Percentiles rank a stretch among this genome's conserved stretches.
These are phyloP conservation scores for Zymoseptoria ardabiliae DNA, from an alignment of 2,329 filamentous ascomycete species.

Conservation along the genomic window DNA sequence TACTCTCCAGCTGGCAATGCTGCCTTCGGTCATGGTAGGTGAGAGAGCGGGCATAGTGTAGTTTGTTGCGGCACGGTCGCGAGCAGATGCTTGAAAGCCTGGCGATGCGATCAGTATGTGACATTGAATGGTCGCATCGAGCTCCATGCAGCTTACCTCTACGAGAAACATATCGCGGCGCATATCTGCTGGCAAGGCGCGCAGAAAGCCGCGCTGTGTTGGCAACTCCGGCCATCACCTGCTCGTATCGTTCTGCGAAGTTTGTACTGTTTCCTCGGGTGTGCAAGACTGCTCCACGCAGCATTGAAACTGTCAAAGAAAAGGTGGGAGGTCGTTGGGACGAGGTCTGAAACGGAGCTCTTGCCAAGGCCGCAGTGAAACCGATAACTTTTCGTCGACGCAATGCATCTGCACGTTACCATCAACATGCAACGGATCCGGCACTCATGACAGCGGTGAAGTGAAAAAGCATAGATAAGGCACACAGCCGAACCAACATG, in stretches of 20 bases:
- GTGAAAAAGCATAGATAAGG: background rate
- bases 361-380: background rate
- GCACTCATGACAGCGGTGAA: background rate
- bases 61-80: conserved; percentile 64
- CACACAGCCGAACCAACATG: background rate
- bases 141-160: conserved; percentile 18
- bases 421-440: background rate
- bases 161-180: conserved; percentile 16
- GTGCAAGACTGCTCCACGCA: background rate
- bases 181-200: conserved; percentile 24
- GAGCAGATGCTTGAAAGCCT: conserved; percentile 23
- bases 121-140: background rate
- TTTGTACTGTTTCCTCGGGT: conserved; percentile 4
- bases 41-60: conserved; percentile 88
- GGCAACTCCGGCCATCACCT: conserved; percentile 24
- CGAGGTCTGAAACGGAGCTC: background rate
- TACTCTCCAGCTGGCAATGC: conserved; percentile 76
- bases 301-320: background rate
- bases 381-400: background rate
- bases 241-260: background rate
- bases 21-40: conserved; percentile 90
- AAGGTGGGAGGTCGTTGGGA: conserved; percentile 16
- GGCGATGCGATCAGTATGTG: conserved; percentile 4
- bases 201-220: conserved; percentile 24
- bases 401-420: background rate